Evolutionary conservation across 768 basidiomycete species (phyloP).

Genomic region (Boletus edulis): DNA sequence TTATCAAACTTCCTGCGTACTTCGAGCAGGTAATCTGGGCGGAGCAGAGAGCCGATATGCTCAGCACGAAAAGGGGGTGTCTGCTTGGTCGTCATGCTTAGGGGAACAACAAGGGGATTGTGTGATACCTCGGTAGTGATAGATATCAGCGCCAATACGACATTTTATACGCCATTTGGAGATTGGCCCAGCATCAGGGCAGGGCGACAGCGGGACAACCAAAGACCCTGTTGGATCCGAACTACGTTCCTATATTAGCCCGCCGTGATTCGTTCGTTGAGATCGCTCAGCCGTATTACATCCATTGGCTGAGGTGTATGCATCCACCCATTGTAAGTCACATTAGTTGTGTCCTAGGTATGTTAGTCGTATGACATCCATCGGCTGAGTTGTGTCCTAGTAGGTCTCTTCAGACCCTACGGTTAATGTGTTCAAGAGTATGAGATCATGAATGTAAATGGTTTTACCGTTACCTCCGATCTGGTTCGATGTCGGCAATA

Average conservation of each 20-base stretch:
- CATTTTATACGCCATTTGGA: slow-evolving; percentile 2
- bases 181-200: too few species aligned
- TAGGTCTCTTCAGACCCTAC: background rate
- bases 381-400: too few species aligned
- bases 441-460: background rate
- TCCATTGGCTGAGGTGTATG: too few species aligned
- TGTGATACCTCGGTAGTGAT: background rate
- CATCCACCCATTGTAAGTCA: too few species aligned
- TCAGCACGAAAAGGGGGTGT: slow-evolving; percentile 46
- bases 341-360: too few species aligned
- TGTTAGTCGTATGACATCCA: too few species aligned
- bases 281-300: too few species aligned
- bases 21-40: slow-evolving; percentile 38
- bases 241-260: too few species aligned
- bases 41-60: slow-evolving; percentile 44
- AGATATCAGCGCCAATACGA: too few species aligned
- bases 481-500: background rate
- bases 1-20: slow-evolving; percentile 36
- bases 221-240: background rate
- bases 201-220: background rate
- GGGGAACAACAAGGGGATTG: background rate
- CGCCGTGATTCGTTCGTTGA: too few species aligned
- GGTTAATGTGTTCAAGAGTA: background rate
- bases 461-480: background rate
- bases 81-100: slow-evolving; percentile 20